Evolutionary conservation across 2,329 filamentous ascomycete genomes (phyloP).

Genomic region (Parascedosporium putredinis): DNA sequence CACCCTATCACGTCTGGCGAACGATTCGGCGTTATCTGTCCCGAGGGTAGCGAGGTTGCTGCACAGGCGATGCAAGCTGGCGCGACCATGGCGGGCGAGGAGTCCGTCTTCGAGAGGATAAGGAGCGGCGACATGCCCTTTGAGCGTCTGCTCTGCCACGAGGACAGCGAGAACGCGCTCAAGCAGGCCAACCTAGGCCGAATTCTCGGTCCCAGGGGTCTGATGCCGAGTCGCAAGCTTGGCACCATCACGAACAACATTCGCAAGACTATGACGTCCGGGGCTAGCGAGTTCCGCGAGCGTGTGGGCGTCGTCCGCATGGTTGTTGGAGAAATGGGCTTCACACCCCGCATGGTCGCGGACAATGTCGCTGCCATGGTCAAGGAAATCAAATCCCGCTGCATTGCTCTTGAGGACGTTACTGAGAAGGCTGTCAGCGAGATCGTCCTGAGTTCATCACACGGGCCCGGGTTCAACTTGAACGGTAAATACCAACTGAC

Average conservation of each 20-base stretch:
- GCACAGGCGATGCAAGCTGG: slow-evolving; percentile 67
- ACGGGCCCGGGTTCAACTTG: slow-evolving; percentile 77
- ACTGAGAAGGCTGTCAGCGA: slow-evolving; percentile 38
- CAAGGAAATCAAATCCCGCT: slow-evolving; percentile 67
- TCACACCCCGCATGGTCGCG: slow-evolving; percentile 76
- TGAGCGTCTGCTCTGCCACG: slow-evolving; percentile 80
- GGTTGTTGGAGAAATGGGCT: slow-evolving; percentile 83
- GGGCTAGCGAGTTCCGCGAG: slow-evolving; percentile 81
- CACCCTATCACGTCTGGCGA: slow-evolving; percentile 83
- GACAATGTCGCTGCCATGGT: slow-evolving; percentile 75
- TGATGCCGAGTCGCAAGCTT: slow-evolving; percentile 86
- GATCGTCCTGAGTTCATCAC: slow-evolving; percentile 74
- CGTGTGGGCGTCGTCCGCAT: slow-evolving; percentile 73
- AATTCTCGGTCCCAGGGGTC: slow-evolving; percentile 73
- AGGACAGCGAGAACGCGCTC: slow-evolving; percentile 64
- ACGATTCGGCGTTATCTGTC: slow-evolving; percentile 81
- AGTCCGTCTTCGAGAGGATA: slow-evolving; percentile 73
- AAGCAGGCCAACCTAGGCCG: slow-evolving; percentile 72
- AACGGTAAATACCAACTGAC: slow-evolving; percentile 65
- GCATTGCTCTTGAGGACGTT: slow-evolving; percentile 53
- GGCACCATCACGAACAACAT: slow-evolving; percentile 84
- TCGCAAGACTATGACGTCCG: slow-evolving; percentile 61
- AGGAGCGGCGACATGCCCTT: slow-evolving; percentile 69
- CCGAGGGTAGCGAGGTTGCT: slow-evolving; percentile 66
- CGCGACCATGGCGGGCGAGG: slow-evolving; percentile 74